Base-by-base conservation (phyloP, 257 asterid species). In the Capsicum chinense region DNA sequence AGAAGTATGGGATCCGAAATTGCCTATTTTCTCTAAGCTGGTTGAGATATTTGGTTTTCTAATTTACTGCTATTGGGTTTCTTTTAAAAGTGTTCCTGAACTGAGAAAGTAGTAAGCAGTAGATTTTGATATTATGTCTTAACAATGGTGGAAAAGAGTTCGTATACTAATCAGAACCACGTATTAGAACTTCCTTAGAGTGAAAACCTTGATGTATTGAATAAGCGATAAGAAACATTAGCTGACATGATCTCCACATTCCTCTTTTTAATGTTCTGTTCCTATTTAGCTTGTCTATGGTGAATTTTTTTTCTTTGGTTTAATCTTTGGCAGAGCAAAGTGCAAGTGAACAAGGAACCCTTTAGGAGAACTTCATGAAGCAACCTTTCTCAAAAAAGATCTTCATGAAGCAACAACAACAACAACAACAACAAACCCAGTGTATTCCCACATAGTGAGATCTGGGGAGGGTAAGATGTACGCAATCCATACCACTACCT, bases 271-370 rank as follows among this genome's bases (percentile, higher is more conserved):
- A 76, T 54, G 16, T 26, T 76, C 54, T 76, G 48, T 76, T 52
- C 64, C 63, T 14, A 14, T 52, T 76, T 76, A 56, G 48, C 26
- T 76, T 52, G 62, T 76, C 14, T 8, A 26, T 76, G 63, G 48
- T 76, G 47, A 76, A 13, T 7, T 11, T 14, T 50, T 52, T 12
- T 26, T 26, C 44, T 39, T 74, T 74, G 59, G 60, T 21, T 50
- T 50, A 12, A 50, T 21, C 26, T 76, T 19, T 76, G 63, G 85
- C 90, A 91, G 93, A 85, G 87, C 90, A 81, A 9, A 87, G 88
- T 69, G 57, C 91, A 12, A 93, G 91, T 64, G 90, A 84, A 48
- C 88, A 78, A 84, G 88, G 90, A 84, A 88, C 71, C 84, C 42
- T 74, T 64, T 82, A 82, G 5, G 90, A 84, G 33, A 58, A 56